Evolutionary conservation across 805 yeast genomes (phyloP), one percentile per base, ranked within the genome.

Genomic region (Candida fluviatilis): DNA sequence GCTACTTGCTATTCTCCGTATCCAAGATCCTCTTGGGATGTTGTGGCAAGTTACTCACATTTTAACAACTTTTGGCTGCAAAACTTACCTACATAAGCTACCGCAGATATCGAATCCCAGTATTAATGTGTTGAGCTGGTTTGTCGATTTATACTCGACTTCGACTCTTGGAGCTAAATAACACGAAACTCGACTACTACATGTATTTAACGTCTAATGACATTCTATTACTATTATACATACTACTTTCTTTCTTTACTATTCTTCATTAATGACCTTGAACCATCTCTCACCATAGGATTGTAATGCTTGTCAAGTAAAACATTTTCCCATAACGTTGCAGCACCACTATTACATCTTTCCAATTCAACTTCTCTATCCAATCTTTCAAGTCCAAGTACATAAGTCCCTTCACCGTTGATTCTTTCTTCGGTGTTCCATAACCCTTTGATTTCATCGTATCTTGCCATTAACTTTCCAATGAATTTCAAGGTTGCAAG

Each of bases 381-480:
- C 13, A 27, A 23, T 26, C 52, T 45, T 35, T 80, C 88, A 48
- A 82, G 69, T 18, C 78, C 76, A 54, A 83, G 84, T 11, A 71
- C 69, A 41, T 68, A 68, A 17, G 51, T 39, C 5, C 74, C 73
- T 34, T 96, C 98, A 41, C 91, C 89, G 28, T 80, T 79, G 29
- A 93, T 76, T 47, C 93, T 73, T 55, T 93, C 99, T 34, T 89
- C 96, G 1, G 96, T 86, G 16, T 87, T 79, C 64, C 83, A 88
- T 36, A 91, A 64, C 1, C 95, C 85, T 36, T 78, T 74, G 33
- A 88, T 63, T 30, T 87, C 81, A 21, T 69, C 72, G 57, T 81
- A 84, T 55, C 84, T 75, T 37, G 77, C 78, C 56, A 78, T 71
- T 42, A 93, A 66, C 50, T 86, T 85, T 18, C 86, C 93, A 34